phyloP scores from a whole-genome alignment of 163 green algal genomes.

The Scenedesmus sp. region DNA sequence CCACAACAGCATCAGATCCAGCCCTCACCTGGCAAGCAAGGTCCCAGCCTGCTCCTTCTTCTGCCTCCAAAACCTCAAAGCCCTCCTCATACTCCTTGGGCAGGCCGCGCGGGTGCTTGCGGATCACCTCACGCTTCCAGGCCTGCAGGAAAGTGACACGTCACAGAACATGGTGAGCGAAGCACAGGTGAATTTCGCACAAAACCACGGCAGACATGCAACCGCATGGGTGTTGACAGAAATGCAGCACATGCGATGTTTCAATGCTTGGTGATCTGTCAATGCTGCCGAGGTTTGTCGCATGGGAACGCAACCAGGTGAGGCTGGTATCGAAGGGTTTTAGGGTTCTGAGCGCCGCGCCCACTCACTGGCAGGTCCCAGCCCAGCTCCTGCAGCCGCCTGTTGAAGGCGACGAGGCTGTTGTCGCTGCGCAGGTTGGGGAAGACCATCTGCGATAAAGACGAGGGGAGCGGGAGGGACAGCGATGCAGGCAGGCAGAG shows the following conservation, averaged over 20 bases:
- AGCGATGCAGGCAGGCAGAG: not conserved
- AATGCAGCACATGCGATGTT: too few species aligned
- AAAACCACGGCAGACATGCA: too few species aligned
- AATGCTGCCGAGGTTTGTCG: too few species aligned
- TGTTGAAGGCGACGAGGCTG: slow-evolving; percentile 82
- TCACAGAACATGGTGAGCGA: not conserved
- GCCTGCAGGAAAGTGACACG: not conserved
- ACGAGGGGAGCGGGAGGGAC: too few species aligned
- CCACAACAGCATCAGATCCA: too few species aligned
- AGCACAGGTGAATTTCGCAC: too few species aligned
- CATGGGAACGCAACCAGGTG: too few species aligned
- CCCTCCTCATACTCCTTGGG: slow-evolving; percentile 71
- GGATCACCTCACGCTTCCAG: slow-evolving; percentile 12
- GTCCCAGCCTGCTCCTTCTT: slow-evolving; percentile 76
- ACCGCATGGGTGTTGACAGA: too few species aligned
- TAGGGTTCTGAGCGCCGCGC: too few species aligned
- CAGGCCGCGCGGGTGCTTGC: not conserved
- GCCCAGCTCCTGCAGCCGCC: slow-evolving; percentile 62
- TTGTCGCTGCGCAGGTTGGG: slow-evolving; percentile 82
- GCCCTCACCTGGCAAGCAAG: slow-evolving; percentile 60
- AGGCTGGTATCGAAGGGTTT: not conserved
- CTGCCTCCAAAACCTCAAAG: slow-evolving; percentile 84
- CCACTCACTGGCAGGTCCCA: slow-evolving; percentile 61
- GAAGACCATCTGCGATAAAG: slow-evolving; percentile 82
- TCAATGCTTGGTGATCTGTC: too few species aligned